These are phyloP conservation scores for Podaxis sp. DNA, from an alignment of 768 basidiomycete species.

Conservation along the genomic window DNA sequence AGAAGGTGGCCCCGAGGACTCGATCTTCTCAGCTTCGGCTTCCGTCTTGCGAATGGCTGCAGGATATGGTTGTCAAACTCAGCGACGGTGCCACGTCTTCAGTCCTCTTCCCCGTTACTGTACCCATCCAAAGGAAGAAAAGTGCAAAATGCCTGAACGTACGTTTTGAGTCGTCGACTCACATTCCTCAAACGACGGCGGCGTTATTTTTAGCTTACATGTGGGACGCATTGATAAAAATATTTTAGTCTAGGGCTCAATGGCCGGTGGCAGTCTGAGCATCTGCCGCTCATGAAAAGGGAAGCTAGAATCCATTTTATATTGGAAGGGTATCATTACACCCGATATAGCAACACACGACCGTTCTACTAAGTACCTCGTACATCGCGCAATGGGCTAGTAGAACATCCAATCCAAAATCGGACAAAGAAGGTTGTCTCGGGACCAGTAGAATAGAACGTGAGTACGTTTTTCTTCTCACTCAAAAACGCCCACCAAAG, in stretches of 20 bases:
- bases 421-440: not conserved
- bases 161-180: too few relatives aligned
- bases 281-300: not conserved
- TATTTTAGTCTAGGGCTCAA: too few relatives aligned
- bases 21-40: too few relatives aligned
- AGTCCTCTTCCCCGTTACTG: too few relatives aligned
- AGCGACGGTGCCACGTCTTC: too few relatives aligned
- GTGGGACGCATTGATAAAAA: not conserved
- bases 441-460: too few relatives aligned
- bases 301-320: not conserved
- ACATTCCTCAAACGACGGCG: not conserved
- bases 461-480: not conserved
- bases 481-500: constrained; percentile 12
- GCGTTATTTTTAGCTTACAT: not conserved
- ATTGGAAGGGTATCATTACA: not conserved
- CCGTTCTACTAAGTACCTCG: not conserved
- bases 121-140: too few relatives aligned
- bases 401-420: not conserved
- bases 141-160: not conserved
- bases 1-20: too few relatives aligned
- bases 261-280: too few relatives aligned
- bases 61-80: too few relatives aligned
- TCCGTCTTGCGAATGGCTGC: too few relatives aligned
- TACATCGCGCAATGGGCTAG: not conserved
- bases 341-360: not conserved